These are phyloP conservation scores for Leccinum rimulosum DNA, from an alignment of 768 basidiomycete genomes.

Conservation along the genomic window DNA sequence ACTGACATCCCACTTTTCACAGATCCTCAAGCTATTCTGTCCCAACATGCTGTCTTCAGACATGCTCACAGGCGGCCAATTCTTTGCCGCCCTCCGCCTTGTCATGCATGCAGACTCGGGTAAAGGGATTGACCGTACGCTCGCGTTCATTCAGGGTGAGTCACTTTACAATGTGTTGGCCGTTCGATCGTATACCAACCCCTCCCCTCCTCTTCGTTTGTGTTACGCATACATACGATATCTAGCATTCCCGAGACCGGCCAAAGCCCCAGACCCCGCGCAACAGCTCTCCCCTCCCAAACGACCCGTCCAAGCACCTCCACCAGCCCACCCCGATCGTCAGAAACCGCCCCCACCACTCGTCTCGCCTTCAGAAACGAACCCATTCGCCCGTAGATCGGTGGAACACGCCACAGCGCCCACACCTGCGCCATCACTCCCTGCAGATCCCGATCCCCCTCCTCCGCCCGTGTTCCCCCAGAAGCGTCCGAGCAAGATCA, in stretches of 20 bases:
- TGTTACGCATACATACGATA: neutral
- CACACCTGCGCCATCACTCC: neutral
- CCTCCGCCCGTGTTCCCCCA: conserved; percentile 1
- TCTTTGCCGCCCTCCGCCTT: conserved; percentile 72
- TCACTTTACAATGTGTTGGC: neutral
- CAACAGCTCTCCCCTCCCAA: conserved; percentile 23
- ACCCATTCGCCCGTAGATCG: conserved; percentile 28
- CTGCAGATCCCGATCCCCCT: conserved; percentile 6
- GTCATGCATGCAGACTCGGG: conserved; percentile 62
- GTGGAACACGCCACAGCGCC: conserved; percentile 10
- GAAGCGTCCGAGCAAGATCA: conserved; percentile 21
- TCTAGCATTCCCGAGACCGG: conserved; percentile 19
- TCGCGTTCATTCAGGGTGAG: conserved; percentile 78
- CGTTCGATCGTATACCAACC: neutral
- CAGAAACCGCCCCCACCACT: conserved; percentile 21
- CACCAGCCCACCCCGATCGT: conserved; percentile 26
- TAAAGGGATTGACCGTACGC: conserved; percentile 56
- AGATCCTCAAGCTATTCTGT: conserved; percentile 68
- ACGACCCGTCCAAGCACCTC: conserved; percentile 23
- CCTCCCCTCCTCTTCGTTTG: neutral
- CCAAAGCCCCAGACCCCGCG: conserved; percentile 5
- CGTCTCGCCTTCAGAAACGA: conserved; percentile 26
- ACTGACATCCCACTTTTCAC: conserved; percentile 1
- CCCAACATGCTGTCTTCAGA: conserved; percentile 53
- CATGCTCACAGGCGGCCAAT: conserved; percentile 62